Conservation (phyloP, 208 protist genomes). For the Chromosphaera perkinsii region DNA sequence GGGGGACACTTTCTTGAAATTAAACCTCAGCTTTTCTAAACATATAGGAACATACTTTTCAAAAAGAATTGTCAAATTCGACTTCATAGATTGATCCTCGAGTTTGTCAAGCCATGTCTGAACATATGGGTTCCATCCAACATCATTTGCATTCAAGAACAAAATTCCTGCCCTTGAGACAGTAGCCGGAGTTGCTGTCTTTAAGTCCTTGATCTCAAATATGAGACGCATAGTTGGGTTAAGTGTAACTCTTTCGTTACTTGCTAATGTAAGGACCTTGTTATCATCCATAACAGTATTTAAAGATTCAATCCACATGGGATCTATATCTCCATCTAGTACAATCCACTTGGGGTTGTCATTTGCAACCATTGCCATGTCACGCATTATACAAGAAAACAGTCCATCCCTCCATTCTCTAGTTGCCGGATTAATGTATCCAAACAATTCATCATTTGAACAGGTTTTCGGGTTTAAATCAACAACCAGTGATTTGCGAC, state of each 20-base stretch:
- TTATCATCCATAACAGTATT: conserved; percentile 77
- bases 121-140: conserved; percentile 72
- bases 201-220: conserved; percentile 73
- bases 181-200: conserved; percentile 75
- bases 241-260: conserved; percentile 76
- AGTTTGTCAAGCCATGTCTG: conserved; percentile 53
- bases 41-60: conserved; percentile 64
- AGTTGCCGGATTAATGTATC: conserved; percentile 59
- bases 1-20: too few species aligned
- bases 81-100: conserved; percentile 16
- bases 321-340: conserved; percentile 80
- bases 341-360: conserved; percentile 74
- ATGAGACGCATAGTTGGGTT: conserved; percentile 66
- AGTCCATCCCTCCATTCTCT: conserved; percentile 75
- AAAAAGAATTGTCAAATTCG: conserved; percentile 62
- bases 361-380: conserved; percentile 52
- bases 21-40: too few species aligned
- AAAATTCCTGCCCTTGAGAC: conserved; percentile 74
- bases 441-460: conserved; percentile 63
- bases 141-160: conserved; percentile 51
- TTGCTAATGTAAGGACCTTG: conserved; percentile 76
- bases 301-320: conserved; percentile 82
- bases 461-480: conserved; percentile 67
- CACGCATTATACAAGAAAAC: conserved; percentile 73
- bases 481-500: too few species aligned